A percentile compares a stretch with the other conserved stretches of the same genome.
Evolutionary conservation across 805 yeast genomes (phyloP).

Genomic region (Candida nanaspora): DNA sequence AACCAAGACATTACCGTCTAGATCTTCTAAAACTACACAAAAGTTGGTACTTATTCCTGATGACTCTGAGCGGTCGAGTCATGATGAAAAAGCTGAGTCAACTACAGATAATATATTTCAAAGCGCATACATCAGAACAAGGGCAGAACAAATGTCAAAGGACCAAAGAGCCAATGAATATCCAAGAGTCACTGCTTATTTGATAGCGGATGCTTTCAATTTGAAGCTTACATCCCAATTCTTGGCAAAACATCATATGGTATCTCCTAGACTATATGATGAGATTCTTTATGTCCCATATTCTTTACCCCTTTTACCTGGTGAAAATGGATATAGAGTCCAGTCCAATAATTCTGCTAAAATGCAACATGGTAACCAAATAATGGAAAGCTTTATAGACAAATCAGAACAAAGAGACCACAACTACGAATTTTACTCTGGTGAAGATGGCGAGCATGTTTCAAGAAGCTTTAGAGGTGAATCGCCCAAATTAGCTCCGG

Average conservation of each 20-base stretch:
- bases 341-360: slow-evolving; percentile 54
- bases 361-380: slow-evolving; percentile 30
- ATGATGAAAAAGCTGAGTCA: slow-evolving; percentile 14
- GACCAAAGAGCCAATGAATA: slow-evolving; percentile 56
- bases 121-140: slow-evolving; percentile 22
- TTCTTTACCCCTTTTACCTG: slow-evolving; percentile 79
- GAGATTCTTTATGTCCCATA: slow-evolving; percentile 92
- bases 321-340: slow-evolving; percentile 69
- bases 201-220: slow-evolving; percentile 78
- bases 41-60: slow-evolving; percentile 83
- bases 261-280: slow-evolving; percentile 81
- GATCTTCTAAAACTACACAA: slow-evolving; percentile 84
- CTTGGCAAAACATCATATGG: slow-evolving; percentile 64
- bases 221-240: slow-evolving; percentile 57
- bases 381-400: slow-evolving; percentile 74
- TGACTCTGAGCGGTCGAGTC: slow-evolving; percentile 22
- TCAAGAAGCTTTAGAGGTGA: slow-evolving; percentile 1
- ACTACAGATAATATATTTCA: slow-evolving; percentile 29
- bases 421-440: slow-evolving; percentile 85
- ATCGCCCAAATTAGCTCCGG: slow-evolving; percentile 16
- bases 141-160: slow-evolving; percentile 52
- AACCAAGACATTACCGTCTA: slow-evolving; percentile 50
- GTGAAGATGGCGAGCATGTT: slow-evolving; percentile 44
- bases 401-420: slow-evolving; percentile 83
- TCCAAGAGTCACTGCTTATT: slow-evolving; percentile 86